phyloP scores from a whole-genome alignment of 257 asterid genomes.

The Rubia yunnanensis region DNA sequence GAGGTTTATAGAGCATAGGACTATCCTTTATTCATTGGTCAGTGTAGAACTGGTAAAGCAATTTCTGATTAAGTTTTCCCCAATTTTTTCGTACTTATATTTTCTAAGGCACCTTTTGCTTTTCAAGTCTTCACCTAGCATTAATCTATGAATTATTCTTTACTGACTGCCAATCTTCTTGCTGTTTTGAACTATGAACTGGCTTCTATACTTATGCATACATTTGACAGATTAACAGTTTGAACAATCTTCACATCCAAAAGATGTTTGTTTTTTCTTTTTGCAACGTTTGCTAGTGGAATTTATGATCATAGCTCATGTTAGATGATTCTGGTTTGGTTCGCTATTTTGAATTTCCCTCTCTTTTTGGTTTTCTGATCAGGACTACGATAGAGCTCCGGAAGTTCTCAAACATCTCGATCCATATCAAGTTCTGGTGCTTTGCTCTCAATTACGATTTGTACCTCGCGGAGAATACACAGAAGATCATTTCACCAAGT shows the following conservation, averaged over 20 bases:
- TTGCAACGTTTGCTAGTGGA: neutral
- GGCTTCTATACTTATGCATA: neutral
- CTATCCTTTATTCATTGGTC: neutral
- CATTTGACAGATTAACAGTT: neutral
- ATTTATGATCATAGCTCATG: neutral
- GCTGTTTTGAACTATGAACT: neutral
- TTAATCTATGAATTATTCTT: neutral
- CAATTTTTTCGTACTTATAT: neutral
- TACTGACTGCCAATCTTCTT: neutral
- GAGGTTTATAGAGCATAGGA: neutral
- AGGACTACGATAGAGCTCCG: conserved; percentile 91
- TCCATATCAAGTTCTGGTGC: conserved; percentile 53
- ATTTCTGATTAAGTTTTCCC: neutral
- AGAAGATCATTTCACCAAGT: conserved; percentile 44
- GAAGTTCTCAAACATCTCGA: conserved; percentile 33
- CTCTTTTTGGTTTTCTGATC: neutral
- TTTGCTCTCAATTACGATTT: conserved; percentile 58
- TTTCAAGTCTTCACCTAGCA: neutral
- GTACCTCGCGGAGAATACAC: conserved; percentile 36
- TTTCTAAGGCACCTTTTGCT: too few species aligned
- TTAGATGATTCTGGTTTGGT: neutral
- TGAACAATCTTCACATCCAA: neutral
- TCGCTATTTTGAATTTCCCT: conserved; percentile 5
- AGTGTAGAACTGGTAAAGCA: neutral
- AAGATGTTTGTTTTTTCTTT: too few species aligned